Percentiles rank a stretch among this genome's conserved stretches.
Evolutionary conservation across 768 basidiomycete genomes (phyloP).

Genomic region (Phanerodontia chrysosporium): DNA sequence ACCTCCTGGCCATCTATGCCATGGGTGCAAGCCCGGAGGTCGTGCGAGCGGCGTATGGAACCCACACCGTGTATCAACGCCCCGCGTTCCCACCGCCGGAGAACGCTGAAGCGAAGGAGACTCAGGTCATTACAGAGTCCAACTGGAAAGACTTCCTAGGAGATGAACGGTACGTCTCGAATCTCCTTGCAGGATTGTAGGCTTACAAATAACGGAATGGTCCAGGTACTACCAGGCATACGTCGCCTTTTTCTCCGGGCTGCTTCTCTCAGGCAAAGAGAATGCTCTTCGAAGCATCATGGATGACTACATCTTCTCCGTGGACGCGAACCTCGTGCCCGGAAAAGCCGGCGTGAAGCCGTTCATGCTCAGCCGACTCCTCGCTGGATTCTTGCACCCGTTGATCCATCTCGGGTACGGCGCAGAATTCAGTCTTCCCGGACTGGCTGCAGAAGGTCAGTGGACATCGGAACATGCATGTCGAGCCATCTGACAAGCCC

Average conservation of each 20-base stretch:
- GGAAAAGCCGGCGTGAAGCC: slow-evolving; percentile 26
- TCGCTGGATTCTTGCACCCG: slow-evolving; percentile 58
- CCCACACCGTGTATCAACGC: slow-evolving; percentile 34
- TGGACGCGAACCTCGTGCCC: slow-evolving; percentile 19
- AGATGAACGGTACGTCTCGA: slow-evolving; percentile 42
- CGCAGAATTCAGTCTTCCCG: slow-evolving; percentile 56
- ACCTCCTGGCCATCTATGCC: slow-evolving; percentile 54
- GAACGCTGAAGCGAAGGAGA: background rate
- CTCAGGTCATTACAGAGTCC: slow-evolving; percentile 33
- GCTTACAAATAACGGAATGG: background rate
- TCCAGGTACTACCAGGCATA: slow-evolving; percentile 60
- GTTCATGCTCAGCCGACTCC: slow-evolving; percentile 55
- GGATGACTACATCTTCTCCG: slow-evolving; percentile 60
- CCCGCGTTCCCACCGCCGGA: slow-evolving; percentile 41
- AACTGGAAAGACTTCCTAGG: slow-evolving; percentile 57
- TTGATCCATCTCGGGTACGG: slow-evolving; percentile 63
- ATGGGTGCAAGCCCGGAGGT: slow-evolving; percentile 49
- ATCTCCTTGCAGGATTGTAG: background rate
- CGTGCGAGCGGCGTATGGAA: slow-evolving; percentile 39
- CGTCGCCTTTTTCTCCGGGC: slow-evolving; percentile 47
- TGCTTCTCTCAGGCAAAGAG: slow-evolving; percentile 23
- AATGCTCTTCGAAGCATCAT: slow-evolving; percentile 41
- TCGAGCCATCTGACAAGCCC: background rate
- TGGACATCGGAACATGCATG: background rate
- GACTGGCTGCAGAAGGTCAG: slow-evolving; percentile 59